Percentiles rank a stretch among this genome's conserved stretches.
Conservation (phyloP, 2,329 filamentous ascomycete genomes). For the Aspergillus pseudoterreus region DNA sequence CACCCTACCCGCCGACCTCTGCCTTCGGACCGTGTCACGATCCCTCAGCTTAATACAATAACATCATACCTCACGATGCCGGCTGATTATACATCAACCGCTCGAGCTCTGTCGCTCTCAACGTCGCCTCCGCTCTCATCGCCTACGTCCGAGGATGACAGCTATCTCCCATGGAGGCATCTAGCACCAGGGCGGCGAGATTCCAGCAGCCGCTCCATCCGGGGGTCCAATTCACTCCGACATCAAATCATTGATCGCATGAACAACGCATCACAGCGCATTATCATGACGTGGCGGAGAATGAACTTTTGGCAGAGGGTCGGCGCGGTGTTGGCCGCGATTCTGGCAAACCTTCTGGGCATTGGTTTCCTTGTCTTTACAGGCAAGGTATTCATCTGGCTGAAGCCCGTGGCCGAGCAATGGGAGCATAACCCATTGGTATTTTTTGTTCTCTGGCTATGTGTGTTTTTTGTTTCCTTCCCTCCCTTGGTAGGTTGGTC, state of each 20-base stretch:
- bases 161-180: conserved; percentile 52
- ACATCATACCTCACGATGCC: conserved; percentile 29
- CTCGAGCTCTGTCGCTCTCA: conserved; percentile 52
- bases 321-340: conserved; percentile 50
- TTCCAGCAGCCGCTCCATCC: conserved; percentile 33
- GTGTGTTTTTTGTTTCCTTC: conserved; percentile 75
- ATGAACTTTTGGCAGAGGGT: conserved; percentile 58
- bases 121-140: conserved; percentile 42
- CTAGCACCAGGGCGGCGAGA: conserved; percentile 40
- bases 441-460: conserved; percentile 69
- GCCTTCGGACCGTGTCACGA: neutral
- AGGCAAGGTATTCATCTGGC: conserved; percentile 70
- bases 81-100: conserved; percentile 50
- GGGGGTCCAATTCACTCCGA: conserved; percentile 29
- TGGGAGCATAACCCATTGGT: conserved; percentile 74
- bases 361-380: conserved; percentile 74
- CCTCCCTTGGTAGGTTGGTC: conserved; percentile 87
- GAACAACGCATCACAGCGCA: conserved; percentile 30
- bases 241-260: conserved; percentile 38
- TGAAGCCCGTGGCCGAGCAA: conserved; percentile 68
- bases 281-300: conserved; percentile 32
- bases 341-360: conserved; percentile 53
- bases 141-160: conserved; percentile 43
- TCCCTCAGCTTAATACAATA: neutral
- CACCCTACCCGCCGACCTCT: conserved; percentile 2